A percentile compares a stretch with the other conserved stretches of the same genome.
Conservation (phyloP, 768 basidiomycete genomes). For the Sporobolomyces pararoseus region DNA sequence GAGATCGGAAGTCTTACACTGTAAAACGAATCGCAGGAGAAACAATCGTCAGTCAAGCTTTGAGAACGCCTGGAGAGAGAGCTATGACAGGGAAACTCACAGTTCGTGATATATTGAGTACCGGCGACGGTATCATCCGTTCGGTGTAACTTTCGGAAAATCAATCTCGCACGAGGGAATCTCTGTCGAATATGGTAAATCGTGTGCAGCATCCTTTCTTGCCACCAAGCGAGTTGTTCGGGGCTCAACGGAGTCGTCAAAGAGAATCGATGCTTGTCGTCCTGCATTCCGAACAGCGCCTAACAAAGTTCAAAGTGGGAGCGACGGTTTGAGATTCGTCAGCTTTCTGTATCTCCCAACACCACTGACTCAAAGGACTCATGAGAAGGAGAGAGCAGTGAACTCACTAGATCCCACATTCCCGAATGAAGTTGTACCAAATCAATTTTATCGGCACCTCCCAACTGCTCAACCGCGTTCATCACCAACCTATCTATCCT, state of each 20-base stretch:
- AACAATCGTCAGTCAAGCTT: no score
- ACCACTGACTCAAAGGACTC: no score
- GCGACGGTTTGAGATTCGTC: no score
- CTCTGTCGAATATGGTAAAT: conserved; percentile 35
- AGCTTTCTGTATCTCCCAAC: no score
- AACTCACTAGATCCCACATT: conserved; percentile 41
- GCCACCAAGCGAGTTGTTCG: conserved; percentile 43
- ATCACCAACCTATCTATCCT: conserved; percentile 39
- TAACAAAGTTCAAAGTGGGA: neutral
- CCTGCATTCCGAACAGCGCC: conserved; percentile 41
- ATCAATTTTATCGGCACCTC: conserved; percentile 34
- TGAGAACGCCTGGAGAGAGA: neutral
- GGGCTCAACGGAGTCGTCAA: conserved; percentile 36
- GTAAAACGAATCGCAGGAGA: neutral
- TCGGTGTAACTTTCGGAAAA: conserved; percentile 38
- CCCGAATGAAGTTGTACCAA: conserved; percentile 35
- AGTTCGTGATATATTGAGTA: conserved; percentile 43
- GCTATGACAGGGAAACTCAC: conserved; percentile 14
- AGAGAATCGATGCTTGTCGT: conserved; percentile 38
- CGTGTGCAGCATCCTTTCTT: conserved; percentile 35
- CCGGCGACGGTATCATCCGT: conserved; percentile 35
- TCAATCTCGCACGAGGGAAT: conserved; percentile 32
- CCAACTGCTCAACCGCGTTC: conserved; percentile 34
- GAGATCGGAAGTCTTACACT: neutral
- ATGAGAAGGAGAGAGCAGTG: neutral